A percentile compares a stretch with the other conserved stretches of the same genome.
Evolutionary conservation across 1,139 yeast genomes (phyloP).

Genomic region (Zygoascus hellenicus): DNA sequence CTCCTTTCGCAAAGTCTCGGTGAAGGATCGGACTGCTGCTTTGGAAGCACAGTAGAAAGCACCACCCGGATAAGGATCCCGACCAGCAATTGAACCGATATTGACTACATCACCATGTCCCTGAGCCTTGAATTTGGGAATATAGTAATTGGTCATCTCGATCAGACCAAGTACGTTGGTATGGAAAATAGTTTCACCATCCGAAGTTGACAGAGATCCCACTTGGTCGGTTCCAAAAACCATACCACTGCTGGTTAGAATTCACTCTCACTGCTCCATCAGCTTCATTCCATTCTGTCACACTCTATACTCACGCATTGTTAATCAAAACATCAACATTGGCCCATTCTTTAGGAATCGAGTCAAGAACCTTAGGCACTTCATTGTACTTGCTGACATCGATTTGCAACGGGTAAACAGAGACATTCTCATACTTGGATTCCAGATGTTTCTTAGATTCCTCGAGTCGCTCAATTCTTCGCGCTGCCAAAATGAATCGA

Average conservation of each 20-base stretch:
- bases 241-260: constrained; percentile 42
- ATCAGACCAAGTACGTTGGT: constrained; percentile 73
- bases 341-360: constrained; percentile 37
- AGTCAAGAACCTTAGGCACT: constrained; percentile 48
- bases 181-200: constrained; percentile 56
- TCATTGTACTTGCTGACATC: constrained; percentile 55
- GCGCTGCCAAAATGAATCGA: constrained; percentile 62
- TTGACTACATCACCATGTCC: constrained; percentile 73
- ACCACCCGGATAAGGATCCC: constrained; percentile 82
- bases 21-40: constrained; percentile 72
- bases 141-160: constrained; percentile 54
- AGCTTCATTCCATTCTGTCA: not conserved
- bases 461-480: constrained; percentile 49
- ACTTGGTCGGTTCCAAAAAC: constrained; percentile 65
- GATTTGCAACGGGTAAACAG: constrained; percentile 45
- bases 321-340: constrained; percentile 53
- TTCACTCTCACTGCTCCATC: no score
- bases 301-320: constrained; percentile 47
- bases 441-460: constrained; percentile 44
- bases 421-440: constrained; percentile 40
- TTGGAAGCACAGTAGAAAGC: constrained; percentile 86
- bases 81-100: constrained; percentile 82
- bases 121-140: constrained; percentile 55
- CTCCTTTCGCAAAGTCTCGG: constrained; percentile 73
- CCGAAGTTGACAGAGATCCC: constrained; percentile 49